Percentiles rank a stretch among this genome's conserved stretches.
phyloP scores from a whole-genome alignment of 371 early-diverging fungal species.

The Batkoa obscura region DNA sequence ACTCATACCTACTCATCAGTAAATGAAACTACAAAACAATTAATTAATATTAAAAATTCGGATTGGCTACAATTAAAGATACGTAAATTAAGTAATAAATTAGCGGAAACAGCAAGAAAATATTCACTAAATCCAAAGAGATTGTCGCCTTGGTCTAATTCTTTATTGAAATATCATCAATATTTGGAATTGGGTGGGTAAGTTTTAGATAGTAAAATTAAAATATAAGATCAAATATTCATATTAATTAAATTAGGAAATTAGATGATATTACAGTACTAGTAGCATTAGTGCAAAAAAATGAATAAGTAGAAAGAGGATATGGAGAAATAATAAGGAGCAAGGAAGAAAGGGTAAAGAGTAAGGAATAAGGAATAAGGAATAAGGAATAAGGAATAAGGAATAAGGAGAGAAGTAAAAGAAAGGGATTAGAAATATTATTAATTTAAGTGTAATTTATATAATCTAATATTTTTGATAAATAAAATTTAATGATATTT shows the following conservation, averaged over 20 bases:
- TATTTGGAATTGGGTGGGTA: slow-evolving; percentile 4
- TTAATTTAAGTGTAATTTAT: no score
- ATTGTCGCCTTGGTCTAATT: slow-evolving; percentile 10
- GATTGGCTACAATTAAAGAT: not conserved
- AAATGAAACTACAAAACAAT: not conserved
- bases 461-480: no score
- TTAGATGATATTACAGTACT: slow-evolving; percentile 23
- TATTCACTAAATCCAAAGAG: slow-evolving; percentile 12
- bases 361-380: no score
- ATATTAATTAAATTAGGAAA: slow-evolving; percentile 11
- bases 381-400: no score
- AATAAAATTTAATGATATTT: no score
- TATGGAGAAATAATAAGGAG: no score
- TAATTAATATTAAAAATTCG: not conserved
- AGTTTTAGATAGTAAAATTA: not conserved
- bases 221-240: no score
- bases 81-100: slow-evolving; percentile 2
- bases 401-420: no score
- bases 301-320: no score
- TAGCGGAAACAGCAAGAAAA: slow-evolving; percentile 19
- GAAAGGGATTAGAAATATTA: no score
- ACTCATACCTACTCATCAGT: not conserved
- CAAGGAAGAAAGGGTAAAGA: no score
- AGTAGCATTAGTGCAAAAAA: slow-evolving; percentile 14
- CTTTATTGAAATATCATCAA: not conserved